These are phyloP conservation scores for Lotus japonicus DNA, from an alignment of 306 rosid species.

Conservation along the genomic window DNA sequence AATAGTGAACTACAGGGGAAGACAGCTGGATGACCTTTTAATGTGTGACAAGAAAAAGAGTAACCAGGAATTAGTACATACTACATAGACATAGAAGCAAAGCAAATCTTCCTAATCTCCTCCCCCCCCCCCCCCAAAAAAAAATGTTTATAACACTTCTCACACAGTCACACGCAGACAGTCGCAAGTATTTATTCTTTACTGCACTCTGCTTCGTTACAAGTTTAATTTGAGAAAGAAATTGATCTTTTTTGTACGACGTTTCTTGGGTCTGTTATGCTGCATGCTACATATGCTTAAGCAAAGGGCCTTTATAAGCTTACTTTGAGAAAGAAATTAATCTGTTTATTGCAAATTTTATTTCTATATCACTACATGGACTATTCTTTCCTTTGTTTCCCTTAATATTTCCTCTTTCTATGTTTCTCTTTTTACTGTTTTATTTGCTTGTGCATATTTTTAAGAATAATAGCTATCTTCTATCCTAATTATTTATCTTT, in stretches of 20 bases:
- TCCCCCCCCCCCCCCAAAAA: neutral
- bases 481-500: slow-evolving; percentile 30
- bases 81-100: too few species aligned
- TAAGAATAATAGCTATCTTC: neutral
- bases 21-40: neutral
- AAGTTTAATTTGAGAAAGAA: slow-evolving; percentile 15
- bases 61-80: neutral
- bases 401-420: neutral
- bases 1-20: neutral
- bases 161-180: neutral
- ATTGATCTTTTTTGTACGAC: neutral
- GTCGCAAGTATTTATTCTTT: neutral
- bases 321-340: slow-evolving; percentile 4
- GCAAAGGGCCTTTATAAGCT: slow-evolving; percentile 6
- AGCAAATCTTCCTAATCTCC: neutral
- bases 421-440: neutral
- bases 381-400: neutral
- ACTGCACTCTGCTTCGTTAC: neutral
- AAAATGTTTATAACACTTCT: neutral
- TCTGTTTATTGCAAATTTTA: neutral
- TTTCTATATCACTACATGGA: neutral
- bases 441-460: slow-evolving; percentile 8
- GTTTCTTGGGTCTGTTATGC: neutral
- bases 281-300: neutral
- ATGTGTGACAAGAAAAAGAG: neutral